Percentiles rank a stretch among this genome's conserved stretches.
Evolutionary conservation across 768 basidiomycete species (phyloP).

Genomic region (Vararia minispora): DNA sequence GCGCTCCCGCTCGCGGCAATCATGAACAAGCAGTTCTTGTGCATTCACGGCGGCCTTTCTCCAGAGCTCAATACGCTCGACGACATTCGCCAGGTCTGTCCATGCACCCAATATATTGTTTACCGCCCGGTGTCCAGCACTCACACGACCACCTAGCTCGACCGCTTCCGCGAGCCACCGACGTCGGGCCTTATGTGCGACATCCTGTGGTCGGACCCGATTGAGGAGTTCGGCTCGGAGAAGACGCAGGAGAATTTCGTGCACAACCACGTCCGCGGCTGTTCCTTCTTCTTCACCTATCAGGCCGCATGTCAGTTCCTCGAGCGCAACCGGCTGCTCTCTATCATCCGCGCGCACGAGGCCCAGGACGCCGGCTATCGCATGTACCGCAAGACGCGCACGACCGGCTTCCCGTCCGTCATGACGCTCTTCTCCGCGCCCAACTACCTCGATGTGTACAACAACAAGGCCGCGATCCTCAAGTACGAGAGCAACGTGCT

Average conservation of each 20-base stretch:
- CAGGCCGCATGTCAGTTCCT: slow-evolving; percentile 96
- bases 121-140: neutral
- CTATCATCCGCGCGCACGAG: slow-evolving; percentile 96
- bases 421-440: slow-evolving; percentile 99
- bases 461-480: slow-evolving; percentile 97
- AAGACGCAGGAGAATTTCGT: slow-evolving; percentile 84
- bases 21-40: slow-evolving; percentile 99
- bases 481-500: slow-evolving; percentile 99
- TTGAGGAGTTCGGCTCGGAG: slow-evolving; percentile 95
- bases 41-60: slow-evolving; percentile 94
- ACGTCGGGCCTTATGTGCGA: slow-evolving; percentile 98
- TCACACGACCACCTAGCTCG: slow-evolving; percentile 66
- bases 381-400: slow-evolving; percentile 98
- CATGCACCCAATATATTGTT: neutral
- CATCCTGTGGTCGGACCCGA: slow-evolving; percentile 95
- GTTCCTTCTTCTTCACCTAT: slow-evolving; percentile 94
- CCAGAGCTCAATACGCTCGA: slow-evolving; percentile 94
- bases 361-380: slow-evolving; percentile 99
- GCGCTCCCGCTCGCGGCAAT: slow-evolving; percentile 88
- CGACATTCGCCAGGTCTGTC: slow-evolving; percentile 75
- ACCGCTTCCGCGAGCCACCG: slow-evolving; percentile 97
- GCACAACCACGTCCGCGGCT: slow-evolving; percentile 95
- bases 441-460: slow-evolving; percentile 96
- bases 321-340: slow-evolving; percentile 91
- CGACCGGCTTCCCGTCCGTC: slow-evolving; percentile 96